These are phyloP conservation scores for Cocos nucifera DNA, from an alignment of 176 grass and related monocot genomes.

Conservation along the genomic window DNA sequence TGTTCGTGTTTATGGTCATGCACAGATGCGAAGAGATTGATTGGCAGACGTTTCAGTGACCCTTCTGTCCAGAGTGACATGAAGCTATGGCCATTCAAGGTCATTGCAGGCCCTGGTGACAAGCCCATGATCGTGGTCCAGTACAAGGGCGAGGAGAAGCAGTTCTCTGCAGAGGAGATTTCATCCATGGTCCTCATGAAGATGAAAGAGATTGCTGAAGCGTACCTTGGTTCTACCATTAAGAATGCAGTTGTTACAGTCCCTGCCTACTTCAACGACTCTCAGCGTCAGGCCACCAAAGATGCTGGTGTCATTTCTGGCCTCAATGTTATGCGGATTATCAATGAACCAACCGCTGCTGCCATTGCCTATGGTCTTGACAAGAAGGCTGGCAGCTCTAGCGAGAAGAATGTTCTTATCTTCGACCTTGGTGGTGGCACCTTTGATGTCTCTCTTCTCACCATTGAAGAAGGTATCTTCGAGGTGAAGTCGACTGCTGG, in stretches of 20 bases:
- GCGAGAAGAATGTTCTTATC: constrained; percentile 82
- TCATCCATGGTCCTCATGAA: constrained; percentile 92
- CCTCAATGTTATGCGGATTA: constrained; percentile 85
- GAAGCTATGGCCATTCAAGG: constrained; percentile 92
- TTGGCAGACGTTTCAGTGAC: constrained; percentile 57
- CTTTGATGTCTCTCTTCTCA: constrained; percentile 76
- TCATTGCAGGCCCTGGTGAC: constrained; percentile 57
- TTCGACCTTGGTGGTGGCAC: constrained; percentile 85
- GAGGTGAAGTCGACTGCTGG: constrained; percentile 89
- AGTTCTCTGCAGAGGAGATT: constrained; percentile 71
- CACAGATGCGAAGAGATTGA: constrained; percentile 82
- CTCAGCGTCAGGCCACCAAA: constrained; percentile 79
- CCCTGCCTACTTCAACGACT: constrained; percentile 86
- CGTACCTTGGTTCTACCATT: constrained; percentile 70
- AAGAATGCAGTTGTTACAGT: constrained; percentile 85
- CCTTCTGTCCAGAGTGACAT: constrained; percentile 72
- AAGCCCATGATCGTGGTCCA: constrained; percentile 90
- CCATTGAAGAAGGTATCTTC: constrained; percentile 91
- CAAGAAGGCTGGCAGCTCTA: constrained; percentile 61
- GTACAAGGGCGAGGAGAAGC: constrained; percentile 88
- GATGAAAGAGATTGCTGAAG: constrained; percentile 86
- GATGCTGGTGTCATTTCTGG: constrained; percentile 72
- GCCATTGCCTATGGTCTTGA: constrained; percentile 82
- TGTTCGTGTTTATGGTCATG: neutral
- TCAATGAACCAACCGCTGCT: constrained; percentile 74